Percentiles rank a stretch among this genome's conserved stretches.
Evolutionary conservation across 202 grass and related monocot genomes (phyloP).

Genomic region (Brachypodium distachyon): DNA sequence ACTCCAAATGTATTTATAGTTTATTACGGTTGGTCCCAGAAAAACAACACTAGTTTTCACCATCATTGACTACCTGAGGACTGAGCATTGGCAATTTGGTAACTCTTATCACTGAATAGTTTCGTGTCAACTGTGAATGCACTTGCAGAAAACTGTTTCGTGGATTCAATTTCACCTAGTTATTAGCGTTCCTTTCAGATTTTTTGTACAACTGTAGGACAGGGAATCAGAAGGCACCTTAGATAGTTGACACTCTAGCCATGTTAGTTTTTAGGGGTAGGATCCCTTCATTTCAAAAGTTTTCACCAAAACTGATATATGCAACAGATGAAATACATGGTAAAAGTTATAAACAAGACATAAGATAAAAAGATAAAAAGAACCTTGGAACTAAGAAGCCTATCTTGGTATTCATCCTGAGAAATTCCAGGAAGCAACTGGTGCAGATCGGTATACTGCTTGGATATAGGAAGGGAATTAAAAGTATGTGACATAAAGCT

Average conservation of each 20-base stretch:
- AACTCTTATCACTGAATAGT: background rate
- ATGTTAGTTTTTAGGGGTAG: background rate
- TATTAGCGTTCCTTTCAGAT: background rate
- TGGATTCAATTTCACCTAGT: background rate
- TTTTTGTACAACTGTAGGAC: background rate
- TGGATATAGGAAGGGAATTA: conserved; percentile 64
- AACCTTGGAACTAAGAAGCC: conserved; percentile 43
- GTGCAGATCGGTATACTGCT: conserved; percentile 57
- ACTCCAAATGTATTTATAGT: too few species aligned
- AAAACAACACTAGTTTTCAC: background rate
- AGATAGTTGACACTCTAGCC: conserved; percentile 2
- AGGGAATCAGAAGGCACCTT: background rate
- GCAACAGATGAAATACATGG: background rate
- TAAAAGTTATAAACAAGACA: conserved; percentile 2
- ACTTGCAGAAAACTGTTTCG: background rate
- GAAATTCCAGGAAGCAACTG: conserved; percentile 36
- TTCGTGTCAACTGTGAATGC: background rate
- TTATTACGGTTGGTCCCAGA: too few species aligned
- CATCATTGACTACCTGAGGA: background rate
- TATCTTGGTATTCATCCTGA: conserved; percentile 16
- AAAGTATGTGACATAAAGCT: conserved; percentile 37
- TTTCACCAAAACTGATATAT: background rate
- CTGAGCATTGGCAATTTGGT: background rate
- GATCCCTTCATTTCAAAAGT: background rate
- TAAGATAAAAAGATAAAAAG: background rate